Evolutionary conservation across 2,329 filamentous ascomycete genomes (phyloP), one percentile per base, ranked within the genome.

Genomic region (Colletotrichum higginsianum): DNA sequence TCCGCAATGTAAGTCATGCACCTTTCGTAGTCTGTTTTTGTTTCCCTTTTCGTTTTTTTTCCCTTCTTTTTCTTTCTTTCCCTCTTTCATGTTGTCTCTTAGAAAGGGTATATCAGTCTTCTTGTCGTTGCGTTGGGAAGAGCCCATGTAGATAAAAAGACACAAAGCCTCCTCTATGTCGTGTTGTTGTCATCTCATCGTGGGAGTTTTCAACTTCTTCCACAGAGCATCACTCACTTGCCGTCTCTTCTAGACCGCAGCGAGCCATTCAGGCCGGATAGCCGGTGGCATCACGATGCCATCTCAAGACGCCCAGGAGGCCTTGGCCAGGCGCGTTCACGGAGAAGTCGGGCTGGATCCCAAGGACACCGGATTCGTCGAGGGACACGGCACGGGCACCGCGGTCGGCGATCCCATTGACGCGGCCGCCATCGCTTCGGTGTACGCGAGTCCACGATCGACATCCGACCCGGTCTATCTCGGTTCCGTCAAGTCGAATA

Each of bases 401-500:
- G 80, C 81, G 1, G 80, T 84, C 47, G 83, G 83, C 61, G 81
- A 88, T 75, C 79, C 81, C 2, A 75, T 83, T 13, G 78, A 80
- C 61, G 75, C 76, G 1, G 74, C 76, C 9, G 75, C 77, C 2
- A 75, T 78, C 61, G 56, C 77, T 5, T 58, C 73, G 12, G 72
- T 76, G 66, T 71, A 73, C n/a, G 75, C 62, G 30, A 75, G 70
- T 38, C 61, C 74, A 8, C 69, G 74, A 61, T 78, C 75, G 40
- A 62, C 68, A 23, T 73, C 67, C 4, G 75, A 75, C 55, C 75
- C 75, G 11, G 60, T 79, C 3, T 77, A 77, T 64, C 74, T 80
- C 26, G 78, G 74, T 6, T 75, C 71, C 3, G 46, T 77, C 21
- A 78, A 78, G 58, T 72, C 76, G 11, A 77, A 77, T 40, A 49